Evolutionary conservation across 1,139 yeast genomes (phyloP), one percentile per base, ranked within the genome.

Genomic region (Geotrichum candidum): DNA sequence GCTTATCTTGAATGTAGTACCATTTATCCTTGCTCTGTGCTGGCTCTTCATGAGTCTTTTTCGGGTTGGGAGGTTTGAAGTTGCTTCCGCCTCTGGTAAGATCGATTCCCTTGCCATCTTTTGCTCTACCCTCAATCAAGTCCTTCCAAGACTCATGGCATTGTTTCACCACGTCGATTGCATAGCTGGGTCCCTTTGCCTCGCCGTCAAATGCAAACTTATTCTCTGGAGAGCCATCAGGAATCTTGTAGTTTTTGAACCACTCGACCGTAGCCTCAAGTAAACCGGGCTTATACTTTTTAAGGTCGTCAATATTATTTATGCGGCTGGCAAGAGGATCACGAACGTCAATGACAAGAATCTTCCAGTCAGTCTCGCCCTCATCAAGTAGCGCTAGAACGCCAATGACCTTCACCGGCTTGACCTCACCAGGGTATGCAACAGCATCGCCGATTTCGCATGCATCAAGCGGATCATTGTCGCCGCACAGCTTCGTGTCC

Each of bases 341-440:
- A 66, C 84, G 80, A 64, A 84, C 82, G 71, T 91, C 92, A 68
- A 94, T 90, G 56, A 84, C 96, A 69, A 94, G 86, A 65, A 94
- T 82, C 79, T 94, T 94, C 99, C 99, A 94, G 78, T 94, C 99
- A 64, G 97, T 83, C 78, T 94, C 99, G 64, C 96, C 96, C 76
- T 92, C 98, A 73, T 94, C 99, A 65, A 94, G 86, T 71, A 94
- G 81, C 5, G 97, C 98, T 82, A 94, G 82, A 64, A 92, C 90
- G 61, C 99, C 99, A 65, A 94, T 81, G 4, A 94, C 86, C 79
- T 94, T 94, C 66, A 91, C 98, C 74, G 82, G 87, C 79, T 86
- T 87, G 69, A 88, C 80, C 75, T 86, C 87, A 66, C 95, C 95
- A 53, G 90, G 81, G 67, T 84, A 80, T 53, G 92, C 86, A n/a